Percentiles rank a stretch among this genome's conserved stretches.
phyloP scores from a whole-genome alignment of 129 eudicot species.

The Tagetes patula region DNA sequence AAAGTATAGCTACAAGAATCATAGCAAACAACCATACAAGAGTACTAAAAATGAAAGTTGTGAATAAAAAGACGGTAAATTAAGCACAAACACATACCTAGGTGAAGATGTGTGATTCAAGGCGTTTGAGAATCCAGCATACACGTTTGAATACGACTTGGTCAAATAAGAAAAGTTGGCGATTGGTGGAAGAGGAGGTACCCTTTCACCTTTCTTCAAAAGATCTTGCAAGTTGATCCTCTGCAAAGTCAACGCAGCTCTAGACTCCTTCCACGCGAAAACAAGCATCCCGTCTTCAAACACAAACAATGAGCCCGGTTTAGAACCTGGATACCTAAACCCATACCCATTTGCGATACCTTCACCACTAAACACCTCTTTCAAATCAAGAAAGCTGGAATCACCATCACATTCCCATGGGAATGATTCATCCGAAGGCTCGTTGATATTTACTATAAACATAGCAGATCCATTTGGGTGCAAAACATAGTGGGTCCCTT shows the following conservation, averaged over 20 bases:
- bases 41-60: too few relatives aligned
- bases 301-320: constrained; percentile 83
- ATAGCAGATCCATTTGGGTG: constrained; percentile 98
- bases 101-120: constrained; percentile 50
- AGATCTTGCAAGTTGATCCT: constrained; percentile 77
- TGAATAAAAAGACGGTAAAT: not conserved
- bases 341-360: constrained; percentile 96
- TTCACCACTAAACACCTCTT: constrained; percentile 66
- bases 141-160: constrained; percentile 88
- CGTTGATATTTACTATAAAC: constrained; percentile 71
- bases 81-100: constrained; percentile 43
- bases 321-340: constrained; percentile 90
- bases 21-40: too few relatives aligned
- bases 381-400: constrained; percentile 46
- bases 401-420: constrained; percentile 76
- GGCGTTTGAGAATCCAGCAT: constrained; percentile 69
- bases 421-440: constrained; percentile 66
- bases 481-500: constrained; percentile 90
- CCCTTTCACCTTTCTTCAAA: constrained; percentile 81
- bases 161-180: constrained; percentile 84
- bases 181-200: constrained; percentile 80
- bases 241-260: constrained; percentile 69
- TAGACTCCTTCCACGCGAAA: constrained; percentile 84
- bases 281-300: constrained; percentile 71
- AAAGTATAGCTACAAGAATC: too few relatives aligned